phyloP scores from a whole-genome alignment of 441 rosid genomes.

The Raphanus hybrid region DNA sequence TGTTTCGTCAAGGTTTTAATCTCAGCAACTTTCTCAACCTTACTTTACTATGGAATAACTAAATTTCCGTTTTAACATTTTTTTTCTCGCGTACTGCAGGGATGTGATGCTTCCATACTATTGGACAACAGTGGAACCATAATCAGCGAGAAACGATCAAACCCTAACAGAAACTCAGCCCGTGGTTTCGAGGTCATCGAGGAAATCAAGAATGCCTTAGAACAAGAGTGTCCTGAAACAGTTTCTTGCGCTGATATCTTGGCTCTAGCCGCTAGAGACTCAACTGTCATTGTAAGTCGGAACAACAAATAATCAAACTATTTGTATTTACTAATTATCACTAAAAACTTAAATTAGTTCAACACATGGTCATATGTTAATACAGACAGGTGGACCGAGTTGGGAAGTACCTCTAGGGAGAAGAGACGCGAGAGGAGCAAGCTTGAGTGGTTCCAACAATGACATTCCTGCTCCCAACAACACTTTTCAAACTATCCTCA shows the following conservation, averaged over 20 bases:
- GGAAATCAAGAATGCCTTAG: slow-evolving; percentile 69
- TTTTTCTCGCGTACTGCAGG: slow-evolving; percentile 45
- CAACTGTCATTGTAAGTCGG: slow-evolving; percentile 69
- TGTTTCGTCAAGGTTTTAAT: slow-evolving; percentile 67
- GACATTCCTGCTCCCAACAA: slow-evolving; percentile 87
- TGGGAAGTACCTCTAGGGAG: slow-evolving; percentile 93
- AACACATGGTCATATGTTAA: background rate
- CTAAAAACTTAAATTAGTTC: background rate
- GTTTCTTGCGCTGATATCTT: slow-evolving; percentile 86
- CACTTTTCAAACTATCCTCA: slow-evolving; percentile 79
- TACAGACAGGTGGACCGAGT: slow-evolving; percentile 76
- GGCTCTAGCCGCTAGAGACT: slow-evolving; percentile 84
- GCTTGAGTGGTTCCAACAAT: slow-evolving; percentile 87
- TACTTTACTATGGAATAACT: background rate
- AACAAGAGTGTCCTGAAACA: slow-evolving; percentile 68
- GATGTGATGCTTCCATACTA: slow-evolving; percentile 82
- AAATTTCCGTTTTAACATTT: background rate
- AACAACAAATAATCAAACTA: background rate
- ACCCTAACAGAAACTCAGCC: slow-evolving; percentile 78
- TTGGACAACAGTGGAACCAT: slow-evolving; percentile 63
- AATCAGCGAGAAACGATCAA: slow-evolving; percentile 70
- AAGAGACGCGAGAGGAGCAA: slow-evolving; percentile 71
- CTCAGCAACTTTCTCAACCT: background rate
- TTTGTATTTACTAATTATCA: background rate
- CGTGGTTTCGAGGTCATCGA: slow-evolving; percentile 82